Percentiles rank a stretch among this genome's conserved stretches.
Evolutionary conservation across 164 flowering plant genomes (phyloP).

Genomic region (Vitis labrusca): DNA sequence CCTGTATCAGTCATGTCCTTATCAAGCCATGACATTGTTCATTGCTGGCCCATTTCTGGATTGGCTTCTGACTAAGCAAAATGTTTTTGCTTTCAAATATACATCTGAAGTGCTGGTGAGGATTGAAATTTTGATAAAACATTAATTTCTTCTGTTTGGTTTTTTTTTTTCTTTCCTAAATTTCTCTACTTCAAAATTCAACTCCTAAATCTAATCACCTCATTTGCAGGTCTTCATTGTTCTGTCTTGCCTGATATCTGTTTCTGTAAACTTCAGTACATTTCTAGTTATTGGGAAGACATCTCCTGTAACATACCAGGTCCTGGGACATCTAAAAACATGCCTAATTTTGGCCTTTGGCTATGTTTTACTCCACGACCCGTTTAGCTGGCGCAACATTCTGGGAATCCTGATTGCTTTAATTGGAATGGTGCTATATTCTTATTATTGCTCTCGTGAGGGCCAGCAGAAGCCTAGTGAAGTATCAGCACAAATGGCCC

Average conservation of each 20-base stretch:
- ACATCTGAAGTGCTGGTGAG: slow-evolving; percentile 93
- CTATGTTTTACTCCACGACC: slow-evolving; percentile 78
- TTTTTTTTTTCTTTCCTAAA: neutral
- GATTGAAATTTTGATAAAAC: neutral
- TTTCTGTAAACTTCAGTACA: slow-evolving; percentile 96
- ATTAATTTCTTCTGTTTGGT: neutral
- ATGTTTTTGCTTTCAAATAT: slow-evolving; percentile 87
- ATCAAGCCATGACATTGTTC: slow-evolving; percentile 79
- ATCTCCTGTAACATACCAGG: slow-evolving; percentile 97
- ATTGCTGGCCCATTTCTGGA: slow-evolving; percentile 86
- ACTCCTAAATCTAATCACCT: neutral
- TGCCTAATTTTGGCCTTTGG: slow-evolving; percentile 94
- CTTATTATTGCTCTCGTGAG: slow-evolving; percentile 72
- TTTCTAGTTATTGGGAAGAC: slow-evolving; percentile 98
- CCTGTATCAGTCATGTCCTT: slow-evolving; percentile 89
- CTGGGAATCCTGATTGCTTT: slow-evolving; percentile 82
- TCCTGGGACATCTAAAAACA: slow-evolving; percentile 92
- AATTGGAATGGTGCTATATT: slow-evolving; percentile 86
- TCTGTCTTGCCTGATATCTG: slow-evolving; percentile 89
- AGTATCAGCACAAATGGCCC: slow-evolving; percentile 50
- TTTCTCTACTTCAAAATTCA: neutral
- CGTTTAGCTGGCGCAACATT: slow-evolving; percentile 90
- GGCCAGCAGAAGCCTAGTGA: slow-evolving; percentile 72
- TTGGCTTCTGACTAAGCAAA: slow-evolving; percentile 69
- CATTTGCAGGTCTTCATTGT: slow-evolving; percentile 84